These are phyloP conservation scores for Jatropha curcas DNA, from an alignment of 345 rosid genomes.

Conservation along the genomic window DNA sequence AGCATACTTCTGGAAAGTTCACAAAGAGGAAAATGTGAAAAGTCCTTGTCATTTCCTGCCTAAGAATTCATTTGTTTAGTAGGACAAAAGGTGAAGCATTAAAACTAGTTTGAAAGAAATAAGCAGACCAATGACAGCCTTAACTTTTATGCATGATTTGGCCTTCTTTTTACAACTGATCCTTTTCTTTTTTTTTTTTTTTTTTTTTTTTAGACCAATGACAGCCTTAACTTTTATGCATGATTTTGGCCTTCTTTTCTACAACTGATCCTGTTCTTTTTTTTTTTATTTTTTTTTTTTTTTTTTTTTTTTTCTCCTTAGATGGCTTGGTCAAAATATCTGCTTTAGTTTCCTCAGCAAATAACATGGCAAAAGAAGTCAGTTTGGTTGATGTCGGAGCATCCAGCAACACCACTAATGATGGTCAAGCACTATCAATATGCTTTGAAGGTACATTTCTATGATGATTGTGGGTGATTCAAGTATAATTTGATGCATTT, in stretches of 20 bases:
- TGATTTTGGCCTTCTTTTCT: background rate
- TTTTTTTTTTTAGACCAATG: too few relatives aligned
- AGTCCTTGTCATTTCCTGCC: background rate
- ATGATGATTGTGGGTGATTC: constrained; percentile 3
- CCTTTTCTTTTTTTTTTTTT: too few relatives aligned
- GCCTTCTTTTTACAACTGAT: background rate
- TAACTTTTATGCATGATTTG: background rate
- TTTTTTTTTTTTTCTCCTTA: background rate
- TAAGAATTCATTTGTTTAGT: too few relatives aligned
- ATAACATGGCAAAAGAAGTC: background rate
- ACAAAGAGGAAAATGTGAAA: background rate
- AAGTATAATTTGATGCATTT: background rate
- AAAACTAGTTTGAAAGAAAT: background rate
- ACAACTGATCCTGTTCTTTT: background rate
- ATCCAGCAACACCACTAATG: background rate
- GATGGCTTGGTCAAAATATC: background rate
- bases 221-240: background rate
- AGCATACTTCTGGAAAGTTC: background rate
- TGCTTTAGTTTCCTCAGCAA: background rate
- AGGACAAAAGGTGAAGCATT: background rate
- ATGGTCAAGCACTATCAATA: constrained; percentile 17
- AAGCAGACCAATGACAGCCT: background rate
- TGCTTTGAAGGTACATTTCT: constrained; percentile 4
- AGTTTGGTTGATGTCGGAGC: background rate
- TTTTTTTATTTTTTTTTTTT: too few relatives aligned